Evolutionary conservation across 73 alveolate genomes (phyloP).

Genomic region (Paramecium primaurelia): DNA sequence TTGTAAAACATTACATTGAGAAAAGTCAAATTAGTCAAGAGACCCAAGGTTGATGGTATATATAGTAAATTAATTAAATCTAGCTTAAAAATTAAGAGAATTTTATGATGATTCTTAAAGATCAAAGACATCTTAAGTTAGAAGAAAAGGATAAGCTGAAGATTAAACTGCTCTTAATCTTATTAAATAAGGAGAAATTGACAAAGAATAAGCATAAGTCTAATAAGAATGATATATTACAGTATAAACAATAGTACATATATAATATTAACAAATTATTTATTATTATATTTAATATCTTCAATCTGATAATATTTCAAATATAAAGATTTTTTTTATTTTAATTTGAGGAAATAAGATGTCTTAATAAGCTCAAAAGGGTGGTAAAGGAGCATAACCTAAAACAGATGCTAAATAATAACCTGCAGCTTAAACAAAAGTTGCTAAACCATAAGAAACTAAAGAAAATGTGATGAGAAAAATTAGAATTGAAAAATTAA

Average conservation of each 20-base stretch:
- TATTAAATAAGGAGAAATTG: background rate
- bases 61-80: background rate
- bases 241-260: constrained; percentile 3
- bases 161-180: background rate
- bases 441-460: constrained; percentile 23
- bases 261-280: background rate
- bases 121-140: background rate
- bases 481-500: constrained; percentile 69
- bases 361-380: background rate
- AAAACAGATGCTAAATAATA: background rate
- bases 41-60: constrained; percentile 88
- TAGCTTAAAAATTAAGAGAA: constrained; percentile 11
- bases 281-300: background rate
- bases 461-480: constrained; percentile 75
- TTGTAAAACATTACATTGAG: constrained; percentile 88
- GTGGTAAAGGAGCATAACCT: background rate
- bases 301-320: background rate
- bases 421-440: background rate
- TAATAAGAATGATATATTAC: background rate
- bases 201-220: background rate
- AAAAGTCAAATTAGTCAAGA: constrained; percentile 93
- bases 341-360: background rate
- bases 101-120: constrained; percentile 13
- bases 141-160: constrained; percentile 20
- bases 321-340: constrained; percentile 5